Evolutionary conservation across 768 basidiomycete genomes (phyloP), one percentile per base, ranked within the genome.

Genomic region (Cytidiella melzeri): DNA sequence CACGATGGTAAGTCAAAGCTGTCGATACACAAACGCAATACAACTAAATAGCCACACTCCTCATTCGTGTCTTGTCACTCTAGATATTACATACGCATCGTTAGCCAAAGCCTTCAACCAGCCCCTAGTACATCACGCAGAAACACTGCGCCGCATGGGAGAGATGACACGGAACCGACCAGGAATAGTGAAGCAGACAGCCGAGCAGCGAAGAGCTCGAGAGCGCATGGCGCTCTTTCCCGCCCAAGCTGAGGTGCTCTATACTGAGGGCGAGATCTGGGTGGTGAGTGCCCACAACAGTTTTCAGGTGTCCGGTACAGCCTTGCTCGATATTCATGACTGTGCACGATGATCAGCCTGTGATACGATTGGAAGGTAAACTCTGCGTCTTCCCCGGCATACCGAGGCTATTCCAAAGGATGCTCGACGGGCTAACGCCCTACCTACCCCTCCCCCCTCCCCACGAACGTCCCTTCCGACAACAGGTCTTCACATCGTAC

Each of bases 341-440:
- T n/a, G n/a, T n/a, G n/a, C n/a, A n/a, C n/a, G n/a, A n/a, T 1
- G 41, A 11, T 26, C 57, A 90, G 87, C 93, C 93, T 21, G 89
- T 96, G 11, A 83, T 95, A 0, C 76, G 92, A 15, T 72, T 96
- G 2, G 80, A 80, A 57, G 86, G 87, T 20, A 94, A 89, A 68
- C 73, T 96, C 13, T 95, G 91, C 66, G 73, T 97, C 23, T 84
- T 97, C 67, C 94, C 94, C 0, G 94, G 94, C 25, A 90, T 96
- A 40, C 94, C 94, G 0, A 67, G 73, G 3, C 73, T 95, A 25
- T 95, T 94, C 69, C 81, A 86, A 58, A 80, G 78, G 64, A 84
- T 97, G 74, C 68, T 96, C 28, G 76, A 82, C 47, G 80, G 76
- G 18, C 69, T 94, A 19, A 79, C 79, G 12, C 79, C 80, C 7